Evolutionary conservation across 2,329 filamentous ascomycete species (phyloP), one percentile per base, ranked within the genome.

Genomic region (Hortaea werneckii): DNA sequence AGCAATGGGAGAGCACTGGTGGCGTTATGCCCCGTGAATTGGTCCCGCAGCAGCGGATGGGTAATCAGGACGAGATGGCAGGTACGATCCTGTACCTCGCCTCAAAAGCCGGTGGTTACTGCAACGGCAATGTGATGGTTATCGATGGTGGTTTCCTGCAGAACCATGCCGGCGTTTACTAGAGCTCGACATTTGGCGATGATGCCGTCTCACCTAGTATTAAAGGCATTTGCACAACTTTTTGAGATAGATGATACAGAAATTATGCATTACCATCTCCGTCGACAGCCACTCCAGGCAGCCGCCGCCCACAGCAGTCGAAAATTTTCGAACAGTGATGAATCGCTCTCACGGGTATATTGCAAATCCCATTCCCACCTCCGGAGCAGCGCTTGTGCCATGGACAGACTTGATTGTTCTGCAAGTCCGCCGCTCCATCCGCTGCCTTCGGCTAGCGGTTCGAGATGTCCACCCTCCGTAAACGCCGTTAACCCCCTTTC

Each of bases 61-160:
- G 60, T 2, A 50, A 42, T 6, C 53, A 58, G 7, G 68, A 73
- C 37, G 74, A 78, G 50, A 63, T 77, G 29, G 68, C 68, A 0
- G 73, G 70, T 10, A 62, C 74, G 11, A 64, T 75, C 2, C 47
- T 76, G 34, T 78, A 75, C 49, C 59, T 78, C 44, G 68, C 74
- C 7, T 68, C 70, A 3, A 72, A 70, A 37, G 69, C 68, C 5
- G 74, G 73, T 1, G 66, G 65, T 9, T 79, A 78, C 58, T 64
- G 73, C 42, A 79, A 79, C 58, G 77, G 77, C 0, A 69, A 64
- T 45, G 64, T 74, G 11, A 66, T 73, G 43, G 58, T 76, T 1
- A 65, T 67, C 6, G 71, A 74, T 59, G 71, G 71, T 1, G 71
- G 71, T 5, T 60, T 69, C 44, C 44, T 63, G 42, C 48, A 56